Evolutionary conservation across 805 yeast genomes (phyloP), one percentile per base, ranked within the genome.

Genomic region (baker's yeast (Saccharomyces cerevisiae)): DNA sequence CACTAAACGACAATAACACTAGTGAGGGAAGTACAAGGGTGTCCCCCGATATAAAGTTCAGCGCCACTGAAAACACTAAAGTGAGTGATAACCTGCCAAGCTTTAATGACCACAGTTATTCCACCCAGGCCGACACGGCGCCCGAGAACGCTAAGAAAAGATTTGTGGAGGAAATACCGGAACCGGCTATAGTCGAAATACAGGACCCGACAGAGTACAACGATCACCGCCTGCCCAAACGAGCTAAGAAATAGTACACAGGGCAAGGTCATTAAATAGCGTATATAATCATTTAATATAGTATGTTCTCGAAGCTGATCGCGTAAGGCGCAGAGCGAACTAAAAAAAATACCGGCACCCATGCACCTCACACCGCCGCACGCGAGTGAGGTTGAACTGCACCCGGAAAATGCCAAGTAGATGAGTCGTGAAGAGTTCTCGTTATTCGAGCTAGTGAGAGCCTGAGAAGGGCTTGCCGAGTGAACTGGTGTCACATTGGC

Each of bases 341-440:
- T 17, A 13, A 21, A 21, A 36, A 32, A 11, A n/a, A 17, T 13
- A 17, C 43, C 43, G 43, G 24, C 22, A 36, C 43, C 43, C 43
- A 36, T 8, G 43, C 43, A 36, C 43, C 43, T 17, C 43, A 36
- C 43, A 36, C 43, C 22, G 43, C 43, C 43, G 43, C 17, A 36
- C 43, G 10, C 22, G 43, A 36, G 24, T 22, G 22, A 17, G 43
- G 43, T 36, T 36, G 43, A 36, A 36, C 21, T 47, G 50, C 50
- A 47, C 50, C 50, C 50, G 50, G 50, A 47, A 47, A 21, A 29
- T 22, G 17, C 48, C 27, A 32, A 43, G 26, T 49, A 47, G 47
- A 28, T 48, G 32, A 27, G 32, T 48, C 54, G 29, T 49, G 55
- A 41, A 36, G 43, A 36, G 43, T 47, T 56, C 32, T 49, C 56